A percentile compares a stretch with the other conserved stretches of the same genome.
These are phyloP conservation scores for Penicillium sp. DNA, from an alignment of 2,329 filamentous ascomycete genomes.

Conservation along the genomic window DNA sequence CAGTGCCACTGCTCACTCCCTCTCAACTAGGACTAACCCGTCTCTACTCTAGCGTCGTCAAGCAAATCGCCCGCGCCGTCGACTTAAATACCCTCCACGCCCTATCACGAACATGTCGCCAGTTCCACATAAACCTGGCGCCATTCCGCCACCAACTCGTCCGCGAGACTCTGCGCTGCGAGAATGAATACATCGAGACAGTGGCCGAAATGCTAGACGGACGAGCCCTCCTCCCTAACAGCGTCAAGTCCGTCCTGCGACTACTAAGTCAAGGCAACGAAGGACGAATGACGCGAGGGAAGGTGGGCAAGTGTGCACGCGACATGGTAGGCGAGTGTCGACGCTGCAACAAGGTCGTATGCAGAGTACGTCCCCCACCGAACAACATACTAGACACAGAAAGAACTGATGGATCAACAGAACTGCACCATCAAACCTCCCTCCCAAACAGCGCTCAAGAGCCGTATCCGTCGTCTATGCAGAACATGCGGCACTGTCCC, in stretches of 20 bases:
- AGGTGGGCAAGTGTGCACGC: constrained; percentile 72
- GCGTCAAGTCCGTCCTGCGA: constrained; percentile 29
- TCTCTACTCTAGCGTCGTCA: constrained; percentile 58
- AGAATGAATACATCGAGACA: constrained; percentile 57
- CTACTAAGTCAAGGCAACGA: constrained; percentile 28
- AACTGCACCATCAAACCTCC: constrained; percentile 88
- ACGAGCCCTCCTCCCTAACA: constrained; percentile 32
- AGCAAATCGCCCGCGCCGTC: constrained; percentile 67
- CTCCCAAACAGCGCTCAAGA: constrained; percentile 59
- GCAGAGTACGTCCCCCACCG: constrained; percentile 58
- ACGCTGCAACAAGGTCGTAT: constrained; percentile 70
- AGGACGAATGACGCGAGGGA: constrained; percentile 54
- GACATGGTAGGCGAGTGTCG: constrained; percentile 83
- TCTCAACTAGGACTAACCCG: constrained; percentile 14
- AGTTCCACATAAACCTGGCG: constrained; percentile 69
- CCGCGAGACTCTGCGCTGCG: constrained; percentile 70
- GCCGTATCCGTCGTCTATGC: constrained; percentile 78
- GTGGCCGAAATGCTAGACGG: constrained; percentile 41
- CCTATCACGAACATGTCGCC: constrained; percentile 74
- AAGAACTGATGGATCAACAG: constrained; percentile 44
- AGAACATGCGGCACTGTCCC: constrained; percentile 67
- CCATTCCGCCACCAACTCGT: constrained; percentile 72
- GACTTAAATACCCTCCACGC: constrained; percentile 84
- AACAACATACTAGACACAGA: not conserved
- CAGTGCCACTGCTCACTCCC: constrained; percentile 17